Percentiles rank a stretch among this genome's conserved stretches.
These are phyloP conservation scores for Boletus pseudo-olivaceus DNA, from an alignment of 768 basidiomycete genomes.

Conservation along the genomic window DNA sequence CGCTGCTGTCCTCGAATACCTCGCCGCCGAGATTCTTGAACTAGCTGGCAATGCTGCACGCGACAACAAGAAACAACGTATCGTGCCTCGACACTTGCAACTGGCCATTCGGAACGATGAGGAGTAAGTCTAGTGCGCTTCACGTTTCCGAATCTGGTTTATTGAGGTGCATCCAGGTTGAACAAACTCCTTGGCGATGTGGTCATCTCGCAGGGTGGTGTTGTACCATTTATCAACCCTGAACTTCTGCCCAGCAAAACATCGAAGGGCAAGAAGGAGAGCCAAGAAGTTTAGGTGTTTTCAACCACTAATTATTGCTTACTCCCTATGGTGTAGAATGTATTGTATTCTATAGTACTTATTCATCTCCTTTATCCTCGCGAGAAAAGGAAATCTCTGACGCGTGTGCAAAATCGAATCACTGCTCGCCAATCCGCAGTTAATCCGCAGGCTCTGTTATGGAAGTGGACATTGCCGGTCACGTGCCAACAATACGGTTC, in stretches of 20 bases:
- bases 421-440: too few relatives aligned
- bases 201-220: slow-evolving; percentile 64
- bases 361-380: slow-evolving; percentile 17
- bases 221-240: slow-evolving; percentile 49
- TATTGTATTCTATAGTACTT: slow-evolving; percentile 34
- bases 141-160: neutral
- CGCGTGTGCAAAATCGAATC: too few relatives aligned
- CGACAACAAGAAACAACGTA: slow-evolving; percentile 58
- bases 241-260: slow-evolving; percentile 53
- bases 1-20: slow-evolving; percentile 59
- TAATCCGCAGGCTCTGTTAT: too few relatives aligned
- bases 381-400: neutral
- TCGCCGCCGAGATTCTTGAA: slow-evolving; percentile 62
- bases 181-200: slow-evolving; percentile 44
- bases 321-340: slow-evolving; percentile 24
- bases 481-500: neutral
- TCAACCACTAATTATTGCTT: slow-evolving; percentile 15
- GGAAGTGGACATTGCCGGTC: neutral
- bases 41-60: slow-evolving; percentile 56
- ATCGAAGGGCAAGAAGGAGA: slow-evolving; percentile 50
- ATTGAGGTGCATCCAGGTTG: slow-evolving; percentile 22
- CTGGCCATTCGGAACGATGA: slow-evolving; percentile 65
- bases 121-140: slow-evolving; percentile 29
- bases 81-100: slow-evolving; percentile 62
- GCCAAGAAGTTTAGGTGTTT: slow-evolving; percentile 40